Conservation (phyloP, 306 rosid species). For the Cicer judaicum region DNA sequence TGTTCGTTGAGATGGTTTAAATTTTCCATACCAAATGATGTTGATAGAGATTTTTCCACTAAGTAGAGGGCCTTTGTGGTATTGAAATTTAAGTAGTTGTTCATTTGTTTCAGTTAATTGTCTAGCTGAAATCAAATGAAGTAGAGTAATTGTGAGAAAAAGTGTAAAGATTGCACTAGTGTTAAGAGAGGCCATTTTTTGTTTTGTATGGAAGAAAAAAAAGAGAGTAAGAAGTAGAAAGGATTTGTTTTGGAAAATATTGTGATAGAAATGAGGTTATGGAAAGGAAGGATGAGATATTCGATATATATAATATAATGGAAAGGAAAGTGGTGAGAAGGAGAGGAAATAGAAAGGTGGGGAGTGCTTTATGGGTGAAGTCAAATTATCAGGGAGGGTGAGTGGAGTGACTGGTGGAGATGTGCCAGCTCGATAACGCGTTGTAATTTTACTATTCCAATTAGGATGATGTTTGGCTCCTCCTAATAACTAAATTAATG, state of each 20-base stretch:
- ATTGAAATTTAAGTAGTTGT: constrained; percentile 44
- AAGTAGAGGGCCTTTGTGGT: constrained; percentile 52
- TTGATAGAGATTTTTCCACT: constrained; percentile 47
- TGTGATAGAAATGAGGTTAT: background rate
- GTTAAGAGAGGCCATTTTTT: constrained; percentile 44
- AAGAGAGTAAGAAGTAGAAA: background rate
- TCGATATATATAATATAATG: background rate
- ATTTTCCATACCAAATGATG: constrained; percentile 63
- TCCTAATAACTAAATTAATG: background rate
- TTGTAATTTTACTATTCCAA: background rate
- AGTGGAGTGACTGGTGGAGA: background rate
- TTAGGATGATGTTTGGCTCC: background rate
- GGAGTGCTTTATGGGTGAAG: background rate
- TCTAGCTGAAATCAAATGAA: constrained; percentile 45
- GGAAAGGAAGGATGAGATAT: too few relatives aligned
- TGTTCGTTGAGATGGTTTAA: constrained; percentile 61
- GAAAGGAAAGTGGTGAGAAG: background rate
- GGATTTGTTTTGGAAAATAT: background rate
- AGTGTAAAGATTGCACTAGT: constrained; percentile 9
- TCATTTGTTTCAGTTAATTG: constrained; percentile 35
- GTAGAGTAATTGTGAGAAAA: constrained; percentile 35
- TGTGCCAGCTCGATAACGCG: constrained; percentile 38
- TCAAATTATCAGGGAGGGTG: constrained; percentile 11
- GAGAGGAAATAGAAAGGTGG: background rate
- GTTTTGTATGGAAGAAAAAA: background rate